Percentiles rank a stretch among this genome's conserved stretches.
Evolutionary conservation across 2,329 filamentous ascomycete genomes (phyloP).

Genomic region (Aureobasidium namibiae): DNA sequence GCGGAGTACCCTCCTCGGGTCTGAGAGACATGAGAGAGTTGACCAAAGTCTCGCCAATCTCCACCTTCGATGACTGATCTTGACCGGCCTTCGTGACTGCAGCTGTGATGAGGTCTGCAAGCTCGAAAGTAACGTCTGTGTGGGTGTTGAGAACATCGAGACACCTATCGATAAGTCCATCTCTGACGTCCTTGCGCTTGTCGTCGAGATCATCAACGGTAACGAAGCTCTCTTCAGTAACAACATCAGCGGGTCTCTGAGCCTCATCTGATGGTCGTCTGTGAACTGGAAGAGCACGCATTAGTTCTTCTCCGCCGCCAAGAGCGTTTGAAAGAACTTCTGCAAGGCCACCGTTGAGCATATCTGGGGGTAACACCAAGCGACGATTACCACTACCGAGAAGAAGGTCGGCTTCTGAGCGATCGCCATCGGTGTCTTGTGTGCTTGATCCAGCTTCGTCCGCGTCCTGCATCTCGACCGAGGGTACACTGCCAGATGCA

Average conservation of each 20-base stretch:
- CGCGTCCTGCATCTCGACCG: conserved; percentile 33
- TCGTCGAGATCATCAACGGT: conserved; percentile 74
- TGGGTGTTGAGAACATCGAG: conserved; percentile 85
- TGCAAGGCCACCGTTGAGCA: conserved; percentile 7
- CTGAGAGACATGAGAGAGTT: conserved; percentile 68
- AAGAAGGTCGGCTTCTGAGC: not conserved
- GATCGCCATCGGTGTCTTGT: conserved; percentile 12
- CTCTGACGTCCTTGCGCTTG: conserved; percentile 62
- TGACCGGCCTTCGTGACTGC: conserved; percentile 55
- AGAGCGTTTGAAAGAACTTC: conserved; percentile 11
- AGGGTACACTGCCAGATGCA: conserved; percentile 16
- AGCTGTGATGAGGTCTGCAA: conserved; percentile 75
- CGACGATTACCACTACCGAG: conserved; percentile 5
- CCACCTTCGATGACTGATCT: conserved; percentile 52
- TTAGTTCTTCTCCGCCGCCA: conserved; percentile 3
- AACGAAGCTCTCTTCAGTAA: conserved; percentile 32
- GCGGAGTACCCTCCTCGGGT: conserved; percentile 38
- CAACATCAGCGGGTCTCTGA: conserved; percentile 4
- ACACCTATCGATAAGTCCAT: conserved; percentile 77
- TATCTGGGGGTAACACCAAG: not conserved
- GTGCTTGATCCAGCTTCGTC: conserved; percentile 13
- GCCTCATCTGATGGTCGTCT: not conserved
- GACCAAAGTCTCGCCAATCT: conserved; percentile 75
- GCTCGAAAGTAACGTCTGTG: conserved; percentile 79
- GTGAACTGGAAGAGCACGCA: conserved; percentile 9